Percentiles rank a stretch among this genome's conserved stretches.
Conservation (phyloP, 2,329 filamentous ascomycete species). For the Fusarium duplospermum region DNA sequence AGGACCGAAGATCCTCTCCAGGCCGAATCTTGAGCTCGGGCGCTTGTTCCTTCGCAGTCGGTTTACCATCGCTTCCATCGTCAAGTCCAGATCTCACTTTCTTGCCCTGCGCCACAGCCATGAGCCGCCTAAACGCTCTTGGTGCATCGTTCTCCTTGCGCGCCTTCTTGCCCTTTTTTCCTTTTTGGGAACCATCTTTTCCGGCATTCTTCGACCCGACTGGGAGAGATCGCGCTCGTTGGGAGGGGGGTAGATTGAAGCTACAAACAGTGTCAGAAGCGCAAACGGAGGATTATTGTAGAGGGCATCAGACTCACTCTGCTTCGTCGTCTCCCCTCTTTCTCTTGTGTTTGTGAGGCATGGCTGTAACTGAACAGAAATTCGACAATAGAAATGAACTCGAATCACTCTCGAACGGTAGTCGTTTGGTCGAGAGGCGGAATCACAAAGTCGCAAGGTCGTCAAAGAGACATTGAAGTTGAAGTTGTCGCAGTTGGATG, state of each 20-base stretch:
- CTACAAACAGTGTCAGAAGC: constrained; percentile 47
- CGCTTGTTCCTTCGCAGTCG: constrained; percentile 36
- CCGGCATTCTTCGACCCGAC: constrained; percentile 51
- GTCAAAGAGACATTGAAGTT: background rate
- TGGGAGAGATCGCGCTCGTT: constrained; percentile 64
- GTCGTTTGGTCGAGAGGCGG: background rate
- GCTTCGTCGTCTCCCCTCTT: constrained; percentile 62
- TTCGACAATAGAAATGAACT: background rate
- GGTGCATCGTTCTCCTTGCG: constrained; percentile 81
- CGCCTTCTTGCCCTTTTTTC: constrained; percentile 57
- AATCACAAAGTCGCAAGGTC: background rate
- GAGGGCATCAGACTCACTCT: constrained; percentile 28
- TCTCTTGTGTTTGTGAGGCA: constrained; percentile 91
- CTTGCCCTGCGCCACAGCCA: constrained; percentile 77
- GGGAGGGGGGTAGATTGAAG: constrained; percentile 62
- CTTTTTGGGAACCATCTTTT: constrained; percentile 26
- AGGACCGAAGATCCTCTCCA: constrained; percentile 85
- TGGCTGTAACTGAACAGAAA: constrained; percentile 48
- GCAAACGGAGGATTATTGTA: background rate
- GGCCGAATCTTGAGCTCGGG: constrained; percentile 77
- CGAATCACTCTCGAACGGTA: background rate
- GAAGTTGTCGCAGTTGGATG: constrained; percentile 10
- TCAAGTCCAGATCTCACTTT: constrained; percentile 74
- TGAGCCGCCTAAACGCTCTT: constrained; percentile 85
- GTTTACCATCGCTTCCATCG: constrained; percentile 65